Conservation (phyloP, 768 basidiomycete species). For the Podaxis rugospora region DNA sequence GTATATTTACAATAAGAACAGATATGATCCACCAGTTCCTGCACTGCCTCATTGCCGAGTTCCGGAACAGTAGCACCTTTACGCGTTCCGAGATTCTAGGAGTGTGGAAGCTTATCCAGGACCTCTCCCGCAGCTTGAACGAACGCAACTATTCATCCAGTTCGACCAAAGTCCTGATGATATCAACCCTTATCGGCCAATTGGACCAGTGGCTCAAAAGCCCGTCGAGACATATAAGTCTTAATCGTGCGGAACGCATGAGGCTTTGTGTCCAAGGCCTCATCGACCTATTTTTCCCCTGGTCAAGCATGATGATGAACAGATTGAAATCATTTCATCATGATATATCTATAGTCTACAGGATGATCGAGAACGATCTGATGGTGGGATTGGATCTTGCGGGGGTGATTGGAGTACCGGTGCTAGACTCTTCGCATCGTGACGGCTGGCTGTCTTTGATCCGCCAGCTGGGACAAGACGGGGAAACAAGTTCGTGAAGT, state of each 20-base stretch:
- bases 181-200: not conserved
- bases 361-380: not conserved
- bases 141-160: not conserved
- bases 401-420: not conserved
- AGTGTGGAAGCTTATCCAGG: conserved; percentile 2
- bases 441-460: conserved; percentile 3
- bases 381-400: not conserved
- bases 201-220: not conserved
- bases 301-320: conserved; percentile 3
- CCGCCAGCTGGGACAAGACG: not conserved
- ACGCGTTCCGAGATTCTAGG: conserved; percentile 2
- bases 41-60: not conserved
- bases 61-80: not conserved
- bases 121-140: not conserved
- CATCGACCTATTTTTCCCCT: conserved; percentile 4
- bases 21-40: not conserved
- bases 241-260: not conserved
- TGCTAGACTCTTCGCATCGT: not conserved
- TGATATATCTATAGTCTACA: not conserved
- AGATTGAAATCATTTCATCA: not conserved
- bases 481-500: not conserved
- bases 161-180: not conserved
- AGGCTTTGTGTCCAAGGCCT: conserved; percentile 2
- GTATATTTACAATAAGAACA: not conserved
- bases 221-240: not conserved